phyloP scores from a whole-genome alignment of 139 green algal genomes.

The Tetradesmus lagerheimii region DNA sequence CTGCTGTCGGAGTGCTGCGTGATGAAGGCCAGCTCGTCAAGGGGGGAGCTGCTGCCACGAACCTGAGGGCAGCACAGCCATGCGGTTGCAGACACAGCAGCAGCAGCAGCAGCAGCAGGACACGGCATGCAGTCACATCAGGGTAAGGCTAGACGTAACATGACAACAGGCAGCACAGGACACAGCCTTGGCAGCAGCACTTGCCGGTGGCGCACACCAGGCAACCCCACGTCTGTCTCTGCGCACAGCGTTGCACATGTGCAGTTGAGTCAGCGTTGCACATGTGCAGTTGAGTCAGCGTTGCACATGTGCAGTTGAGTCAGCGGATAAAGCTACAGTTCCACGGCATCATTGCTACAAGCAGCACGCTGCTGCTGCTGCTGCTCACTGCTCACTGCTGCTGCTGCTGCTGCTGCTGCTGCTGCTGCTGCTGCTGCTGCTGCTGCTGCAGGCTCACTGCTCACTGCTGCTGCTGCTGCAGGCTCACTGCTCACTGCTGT shows the following conservation, averaged over 20 bases:
- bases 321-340: too few relatives aligned
- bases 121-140: background rate
- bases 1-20: conserved; percentile 69
- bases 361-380: background rate
- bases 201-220: too few relatives aligned
- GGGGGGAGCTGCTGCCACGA: conserved; percentile 74
- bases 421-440: background rate
- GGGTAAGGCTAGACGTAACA: too few relatives aligned
- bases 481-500: background rate
- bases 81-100: too few relatives aligned
- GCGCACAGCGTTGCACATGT: too few relatives aligned
- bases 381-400: background rate
- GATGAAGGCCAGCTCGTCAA: conserved; percentile 91
- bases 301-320: too few relatives aligned
- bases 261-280: too few relatives aligned
- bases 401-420: conserved; percentile 10
- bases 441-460: background rate
- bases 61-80: conserved; percentile 67
- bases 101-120: background rate
- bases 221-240: too few relatives aligned
- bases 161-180: too few relatives aligned
- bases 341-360: too few relatives aligned
- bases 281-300: too few relatives aligned
- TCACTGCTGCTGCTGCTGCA: background rate
- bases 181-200: too few relatives aligned